Evolutionary conservation across 352 stramenopile species (phyloP), one percentile per base, ranked within the genome.

Genomic region (Phytophthora meadii): DNA sequence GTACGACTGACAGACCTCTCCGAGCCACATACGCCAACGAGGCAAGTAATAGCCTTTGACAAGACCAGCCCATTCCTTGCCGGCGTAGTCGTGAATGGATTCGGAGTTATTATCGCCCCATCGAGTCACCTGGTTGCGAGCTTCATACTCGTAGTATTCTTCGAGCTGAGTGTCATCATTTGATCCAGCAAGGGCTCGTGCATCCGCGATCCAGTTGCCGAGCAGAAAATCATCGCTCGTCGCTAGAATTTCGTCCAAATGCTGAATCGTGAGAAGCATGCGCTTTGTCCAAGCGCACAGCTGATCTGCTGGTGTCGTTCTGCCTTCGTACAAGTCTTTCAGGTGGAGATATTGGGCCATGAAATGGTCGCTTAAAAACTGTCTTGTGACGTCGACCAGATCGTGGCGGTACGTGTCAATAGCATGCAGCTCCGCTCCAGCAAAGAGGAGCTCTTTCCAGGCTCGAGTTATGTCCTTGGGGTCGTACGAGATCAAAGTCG

Each of bases 71-170:
- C 84, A 93, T 56, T 91, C 82, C 54, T 93, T 93, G 15, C 77
- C 77, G 2, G 84, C 84, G 32, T 93, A 93, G 59, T 93, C 84
- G 45, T 89, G 79, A 42, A 93, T 74, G n/a, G 79, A 68, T 40
- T 93, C 82, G 47, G 78, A 72, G 61, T 93, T 93, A 52, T 89
- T 62, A 57, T 93, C 84, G 6, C 84, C 84, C 84, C 84, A 93
- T 5, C 84, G 82, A 4, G 84, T 93, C 24, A 93, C 72, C 52
- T 91, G 82, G 54, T 93, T 93, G 40, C 84, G 82, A 9, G 84
- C 84, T 76, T 93, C 84, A 53, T 90, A 93, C 55, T 93, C 84
- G 58, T 88, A 88, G 62, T 91, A 93, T 28, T 74, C 59, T 44
- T 77, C 68, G 9, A 91, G 59, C 2, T 70, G 54, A 3, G 54